Conservation (phyloP, 352 stramenopile genomes). For the Phytophthora citrophthora region DNA sequence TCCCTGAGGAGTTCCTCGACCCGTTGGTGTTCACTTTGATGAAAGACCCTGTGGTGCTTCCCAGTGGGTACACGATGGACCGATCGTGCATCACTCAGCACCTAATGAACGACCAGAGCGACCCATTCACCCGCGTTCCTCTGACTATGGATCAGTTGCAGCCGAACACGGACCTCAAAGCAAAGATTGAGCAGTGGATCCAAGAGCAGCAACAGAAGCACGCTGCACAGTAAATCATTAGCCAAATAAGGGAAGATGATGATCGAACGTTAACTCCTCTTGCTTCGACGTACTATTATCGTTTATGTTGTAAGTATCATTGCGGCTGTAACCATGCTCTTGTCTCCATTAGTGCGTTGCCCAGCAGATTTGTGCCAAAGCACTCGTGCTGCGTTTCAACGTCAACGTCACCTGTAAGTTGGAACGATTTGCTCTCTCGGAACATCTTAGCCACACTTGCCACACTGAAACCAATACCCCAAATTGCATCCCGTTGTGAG, state of each 20-base stretch:
- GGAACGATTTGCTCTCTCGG: slow-evolving; percentile 40
- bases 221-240: slow-evolving; percentile 4
- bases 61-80: slow-evolving; percentile 93
- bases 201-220: slow-evolving; percentile 41
- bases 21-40: slow-evolving; percentile 96
- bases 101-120: slow-evolving; percentile 96
- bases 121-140: slow-evolving; percentile 96
- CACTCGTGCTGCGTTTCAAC: slow-evolving; percentile 34
- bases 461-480: slow-evolving; percentile 67
- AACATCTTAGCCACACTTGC: slow-evolving; percentile 45
- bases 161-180: slow-evolving; percentile 68
- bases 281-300: no score
- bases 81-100: slow-evolving; percentile 96
- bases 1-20: slow-evolving; percentile 97
- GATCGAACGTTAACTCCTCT: no score
- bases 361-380: slow-evolving; percentile 65
- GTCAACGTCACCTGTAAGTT: slow-evolving; percentile 43
- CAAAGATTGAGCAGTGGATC: slow-evolving; percentile 72
- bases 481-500: slow-evolving; percentile 53
- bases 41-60: slow-evolving; percentile 95
- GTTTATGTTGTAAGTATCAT: no score
- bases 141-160: slow-evolving; percentile 77
- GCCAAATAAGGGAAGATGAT: background rate
- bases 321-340: slow-evolving; percentile 46
- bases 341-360: slow-evolving; percentile 60